Evolutionary conservation across 2,329 filamentous ascomycete species (phyloP).

Genomic region (Ophiostoma perfectum): DNA sequence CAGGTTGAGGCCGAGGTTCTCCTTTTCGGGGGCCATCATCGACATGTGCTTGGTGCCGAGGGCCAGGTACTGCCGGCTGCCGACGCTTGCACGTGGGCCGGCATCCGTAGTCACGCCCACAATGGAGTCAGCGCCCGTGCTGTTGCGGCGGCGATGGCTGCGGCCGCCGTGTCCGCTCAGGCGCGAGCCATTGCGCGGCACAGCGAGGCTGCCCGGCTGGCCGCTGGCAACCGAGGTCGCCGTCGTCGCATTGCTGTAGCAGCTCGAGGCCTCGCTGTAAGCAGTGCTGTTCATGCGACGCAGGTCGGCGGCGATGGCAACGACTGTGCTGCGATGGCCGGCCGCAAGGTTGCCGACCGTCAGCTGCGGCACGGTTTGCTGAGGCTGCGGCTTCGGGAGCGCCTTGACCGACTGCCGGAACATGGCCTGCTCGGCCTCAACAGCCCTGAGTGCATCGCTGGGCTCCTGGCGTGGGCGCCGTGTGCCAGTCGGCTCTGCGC

Average conservation of each 20-base stretch:
- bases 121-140: slow-evolving; percentile 18
- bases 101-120: slow-evolving; percentile 19
- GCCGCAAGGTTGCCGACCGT: background rate
- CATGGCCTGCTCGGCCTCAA: slow-evolving; percentile 11
- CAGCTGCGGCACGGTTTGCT: background rate
- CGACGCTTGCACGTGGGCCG: slow-evolving; percentile 13
- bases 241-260: slow-evolving; percentile 30
- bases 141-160: slow-evolving; percentile 10
- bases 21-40: slow-evolving; percentile 19
- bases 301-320: slow-evolving; percentile 47
- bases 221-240: background rate
- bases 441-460: slow-evolving; percentile 15
- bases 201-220: background rate
- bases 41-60: slow-evolving; percentile 21
- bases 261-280: slow-evolving; percentile 39
- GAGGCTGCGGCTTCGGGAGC: background rate
- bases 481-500: background rate
- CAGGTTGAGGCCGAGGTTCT: background rate
- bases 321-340: slow-evolving; percentile 28
- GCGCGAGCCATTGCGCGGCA: background rate
- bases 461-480: slow-evolving; percentile 20
- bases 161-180: background rate
- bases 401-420: slow-evolving; percentile 11
- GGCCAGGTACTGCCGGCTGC: slow-evolving; percentile 26
- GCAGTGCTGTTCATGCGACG: slow-evolving; percentile 53